Evolutionary conservation across 345 rosid genomes (phyloP).

Genomic region (Euphorbia peplus): DNA sequence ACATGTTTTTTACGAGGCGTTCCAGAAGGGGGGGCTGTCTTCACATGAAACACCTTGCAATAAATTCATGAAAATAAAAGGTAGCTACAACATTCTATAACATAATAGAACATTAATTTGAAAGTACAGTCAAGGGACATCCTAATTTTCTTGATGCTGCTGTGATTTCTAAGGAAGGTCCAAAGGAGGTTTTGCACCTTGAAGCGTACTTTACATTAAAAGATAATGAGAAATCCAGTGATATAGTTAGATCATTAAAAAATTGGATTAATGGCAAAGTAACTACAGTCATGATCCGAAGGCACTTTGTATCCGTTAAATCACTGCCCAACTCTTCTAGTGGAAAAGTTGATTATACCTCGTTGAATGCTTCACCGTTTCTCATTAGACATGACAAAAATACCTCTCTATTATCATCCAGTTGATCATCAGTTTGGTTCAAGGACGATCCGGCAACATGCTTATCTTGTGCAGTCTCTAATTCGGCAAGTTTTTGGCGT

Average conservation of each 20-base stretch:
- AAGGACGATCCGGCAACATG: too few relatives aligned
- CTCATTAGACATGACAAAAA: constrained; percentile 24
- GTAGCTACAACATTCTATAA: too few relatives aligned
- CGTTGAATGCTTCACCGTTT: constrained; percentile 37
- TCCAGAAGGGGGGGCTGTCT: too few relatives aligned
- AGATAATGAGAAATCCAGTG: constrained; percentile 40
- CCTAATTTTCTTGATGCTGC: constrained; percentile 62
- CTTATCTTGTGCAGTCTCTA: too few relatives aligned
- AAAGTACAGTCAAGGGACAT: constrained; percentile 53
- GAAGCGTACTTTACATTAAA: constrained; percentile 53
- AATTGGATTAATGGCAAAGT: constrained; percentile 62
- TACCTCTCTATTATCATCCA: too few relatives aligned
- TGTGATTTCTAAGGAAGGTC: constrained; percentile 44
- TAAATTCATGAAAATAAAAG: too few relatives aligned
- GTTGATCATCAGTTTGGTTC: too few relatives aligned
- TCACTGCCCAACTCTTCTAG: constrained; percentile 64
- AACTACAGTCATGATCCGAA: constrained; percentile 75
- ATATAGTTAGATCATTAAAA: constrained; percentile 41
- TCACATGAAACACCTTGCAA: too few relatives aligned
- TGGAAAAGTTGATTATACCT: constrained; percentile 84
- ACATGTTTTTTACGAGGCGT: too few relatives aligned
- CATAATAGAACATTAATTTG: too few relatives aligned
- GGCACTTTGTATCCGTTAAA: constrained; percentile 43
- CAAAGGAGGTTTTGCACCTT: constrained; percentile 40
- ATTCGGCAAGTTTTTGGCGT: background rate